These are phyloP conservation scores for Fusarium sp. DNA, from an alignment of 2,329 filamentous ascomycete species.

Conservation along the genomic window DNA sequence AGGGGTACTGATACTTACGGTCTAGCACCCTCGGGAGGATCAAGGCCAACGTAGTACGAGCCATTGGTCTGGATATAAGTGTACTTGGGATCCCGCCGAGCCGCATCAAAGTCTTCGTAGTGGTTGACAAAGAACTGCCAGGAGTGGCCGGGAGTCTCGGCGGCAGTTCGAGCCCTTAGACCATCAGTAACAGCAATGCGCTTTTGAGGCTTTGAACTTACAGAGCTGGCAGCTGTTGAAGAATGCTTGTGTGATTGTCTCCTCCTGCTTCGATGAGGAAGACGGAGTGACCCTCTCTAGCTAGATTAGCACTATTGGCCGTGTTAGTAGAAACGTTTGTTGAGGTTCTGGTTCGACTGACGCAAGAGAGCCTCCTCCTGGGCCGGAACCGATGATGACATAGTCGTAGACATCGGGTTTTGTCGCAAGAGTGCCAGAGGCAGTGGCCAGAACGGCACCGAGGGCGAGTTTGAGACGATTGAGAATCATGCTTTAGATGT, in stretches of 20 bases:
- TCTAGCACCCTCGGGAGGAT: not conserved
- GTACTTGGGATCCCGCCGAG: conserved; percentile 1
- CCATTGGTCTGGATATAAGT: conserved; percentile 14
- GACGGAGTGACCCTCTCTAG: not conserved
- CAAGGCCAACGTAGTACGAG: conserved; percentile 1
- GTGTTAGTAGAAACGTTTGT: fast-evolving
- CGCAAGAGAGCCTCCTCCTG: conserved; percentile 1
- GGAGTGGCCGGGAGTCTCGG: not conserved
- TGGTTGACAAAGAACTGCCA: conserved; percentile 11
- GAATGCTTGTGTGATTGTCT: not conserved
- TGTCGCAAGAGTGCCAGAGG: not conserved
- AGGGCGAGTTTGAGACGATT: not conserved
- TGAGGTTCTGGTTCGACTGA: not conserved
- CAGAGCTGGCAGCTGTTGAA: not conserved
- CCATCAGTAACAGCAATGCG: fast-evolving
- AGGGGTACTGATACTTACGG: not conserved
- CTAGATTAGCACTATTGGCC: not conserved
- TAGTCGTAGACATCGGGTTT: not conserved
- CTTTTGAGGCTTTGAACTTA: fast-evolving
- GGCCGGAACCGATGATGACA: not conserved
- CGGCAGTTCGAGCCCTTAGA: not conserved
- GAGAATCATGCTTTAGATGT: not conserved
- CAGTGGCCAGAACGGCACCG: not conserved
- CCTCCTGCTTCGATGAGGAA: conserved; percentile 7
- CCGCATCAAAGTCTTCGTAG: not conserved